Percentiles rank a stretch among this genome's conserved stretches.
Evolutionary conservation across 441 rosid species (phyloP).

Genomic region (Aquilaria agallochum): DNA sequence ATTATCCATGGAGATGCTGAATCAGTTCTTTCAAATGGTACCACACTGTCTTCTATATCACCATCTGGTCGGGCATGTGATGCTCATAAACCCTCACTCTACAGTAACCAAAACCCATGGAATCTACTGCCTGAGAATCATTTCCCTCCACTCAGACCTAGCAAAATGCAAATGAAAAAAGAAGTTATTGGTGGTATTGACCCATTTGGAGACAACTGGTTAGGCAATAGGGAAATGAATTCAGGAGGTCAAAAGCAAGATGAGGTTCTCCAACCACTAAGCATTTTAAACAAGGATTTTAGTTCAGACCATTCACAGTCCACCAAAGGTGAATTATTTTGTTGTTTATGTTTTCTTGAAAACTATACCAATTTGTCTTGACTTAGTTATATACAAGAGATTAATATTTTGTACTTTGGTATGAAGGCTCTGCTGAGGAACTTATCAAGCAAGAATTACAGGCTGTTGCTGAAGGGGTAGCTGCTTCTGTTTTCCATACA

Average conservation of each 20-base stretch:
- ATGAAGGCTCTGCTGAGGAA: slow-evolving; percentile 47
- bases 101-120: slow-evolving; percentile 74
- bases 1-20: slow-evolving; percentile 21
- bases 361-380: slow-evolving; percentile 2
- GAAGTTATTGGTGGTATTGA: slow-evolving; percentile 34
- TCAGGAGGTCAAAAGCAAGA: slow-evolving; percentile 25
- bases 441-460: slow-evolving; percentile 61
- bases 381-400: slow-evolving; percentile 3
- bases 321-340: slow-evolving; percentile 38
- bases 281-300: slow-evolving; percentile 26
- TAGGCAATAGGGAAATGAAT: slow-evolving; percentile 24
- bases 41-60: slow-evolving; percentile 17
- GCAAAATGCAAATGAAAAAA: slow-evolving; percentile 39
- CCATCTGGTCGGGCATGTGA: slow-evolving; percentile 26
- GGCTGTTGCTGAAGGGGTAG: slow-evolving; percentile 72
- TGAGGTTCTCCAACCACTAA: slow-evolving; percentile 25
- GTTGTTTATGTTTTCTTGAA: background rate
- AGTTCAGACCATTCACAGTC: slow-evolving; percentile 31
- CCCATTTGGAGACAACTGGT: slow-evolving; percentile 35
- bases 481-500: slow-evolving; percentile 52
- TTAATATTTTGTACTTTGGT: slow-evolving; percentile 13
- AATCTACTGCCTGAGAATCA: slow-evolving; percentile 42
- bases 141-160: slow-evolving; percentile 58
- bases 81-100: slow-evolving; percentile 51
- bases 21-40: slow-evolving; percentile 20